Evolutionary conservation across 768 basidiomycete species (phyloP).

Genomic region (Lentinula guzmanii): DNA sequence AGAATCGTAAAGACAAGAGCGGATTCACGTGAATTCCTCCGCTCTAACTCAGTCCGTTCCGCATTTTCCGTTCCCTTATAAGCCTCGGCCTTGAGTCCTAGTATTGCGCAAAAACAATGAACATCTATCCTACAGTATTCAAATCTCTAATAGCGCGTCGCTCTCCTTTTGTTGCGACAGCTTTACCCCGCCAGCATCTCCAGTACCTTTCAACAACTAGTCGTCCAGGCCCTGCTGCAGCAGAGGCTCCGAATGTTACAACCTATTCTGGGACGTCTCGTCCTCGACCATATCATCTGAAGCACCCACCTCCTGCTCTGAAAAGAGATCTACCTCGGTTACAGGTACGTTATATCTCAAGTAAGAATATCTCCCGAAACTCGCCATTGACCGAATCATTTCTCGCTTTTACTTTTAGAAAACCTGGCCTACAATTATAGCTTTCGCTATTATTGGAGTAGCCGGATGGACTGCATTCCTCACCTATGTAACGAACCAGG

Average conservation of each 20-base stretch:
- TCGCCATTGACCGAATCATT: background rate
- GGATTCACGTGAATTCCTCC: background rate
- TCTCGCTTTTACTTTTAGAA: background rate
- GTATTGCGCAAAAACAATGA: background rate
- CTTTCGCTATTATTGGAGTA: conserved; percentile 33
- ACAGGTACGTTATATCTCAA: background rate
- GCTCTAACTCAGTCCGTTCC: background rate
- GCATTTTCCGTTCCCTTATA: background rate
- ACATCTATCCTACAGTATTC: background rate
- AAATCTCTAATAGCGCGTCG: background rate
- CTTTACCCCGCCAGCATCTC: background rate
- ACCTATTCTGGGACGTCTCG: conserved; percentile 2
- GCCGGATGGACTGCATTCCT: conserved; percentile 46
- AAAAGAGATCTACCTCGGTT: conserved; percentile 2
- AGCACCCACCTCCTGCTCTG: background rate
- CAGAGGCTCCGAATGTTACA: background rate
- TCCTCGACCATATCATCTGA: conserved; percentile 2
- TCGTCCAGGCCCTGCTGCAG: background rate
- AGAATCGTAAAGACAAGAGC: too few relatives aligned
- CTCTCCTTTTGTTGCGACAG: background rate
- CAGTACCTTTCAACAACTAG: background rate
- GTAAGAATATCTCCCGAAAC: background rate
- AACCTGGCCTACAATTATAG: conserved; percentile 36
- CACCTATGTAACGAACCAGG: conserved; percentile 45
- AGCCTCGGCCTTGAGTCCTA: background rate